These are phyloP conservation scores for Parascedosporium putredinis DNA, from an alignment of 2,329 filamentous ascomycete species.

Conservation along the genomic window DNA sequence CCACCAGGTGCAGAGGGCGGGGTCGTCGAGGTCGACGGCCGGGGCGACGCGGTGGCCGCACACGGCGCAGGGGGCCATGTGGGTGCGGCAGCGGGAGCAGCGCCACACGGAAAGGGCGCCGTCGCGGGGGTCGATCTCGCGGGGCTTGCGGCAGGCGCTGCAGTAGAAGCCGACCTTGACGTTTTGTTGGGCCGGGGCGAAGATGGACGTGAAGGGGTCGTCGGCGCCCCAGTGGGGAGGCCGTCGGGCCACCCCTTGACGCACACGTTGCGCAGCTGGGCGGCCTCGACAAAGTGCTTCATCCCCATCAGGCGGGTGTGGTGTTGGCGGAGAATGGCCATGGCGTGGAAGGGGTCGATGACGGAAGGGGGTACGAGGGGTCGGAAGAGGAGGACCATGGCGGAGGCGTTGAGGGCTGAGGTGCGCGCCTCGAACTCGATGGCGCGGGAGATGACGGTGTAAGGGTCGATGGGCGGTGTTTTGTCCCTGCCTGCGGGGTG, in stretches of 20 bases:
- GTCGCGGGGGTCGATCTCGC: constrained; percentile 31
- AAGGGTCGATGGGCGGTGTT: constrained; percentile 41
- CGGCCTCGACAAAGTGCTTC: constrained; percentile 49
- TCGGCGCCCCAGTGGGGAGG: constrained; percentile 39
- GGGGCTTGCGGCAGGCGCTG: constrained; percentile 43
- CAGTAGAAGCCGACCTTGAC: constrained; percentile 45
- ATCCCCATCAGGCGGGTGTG: constrained; percentile 49
- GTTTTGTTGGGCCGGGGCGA: constrained; percentile 41
- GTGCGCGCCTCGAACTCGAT: constrained; percentile 45
- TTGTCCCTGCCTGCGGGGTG: constrained; percentile 7
- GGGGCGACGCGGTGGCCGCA: constrained; percentile 40
- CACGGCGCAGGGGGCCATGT: constrained; percentile 47
- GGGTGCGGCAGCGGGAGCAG: constrained; percentile 43
- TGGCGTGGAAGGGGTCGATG: constrained; percentile 45
- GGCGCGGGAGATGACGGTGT: constrained; percentile 40
- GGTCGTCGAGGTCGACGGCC: constrained; percentile 15
- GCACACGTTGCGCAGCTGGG: constrained; percentile 51
- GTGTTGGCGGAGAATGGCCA: constrained; percentile 47
- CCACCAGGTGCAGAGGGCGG: constrained; percentile 43
- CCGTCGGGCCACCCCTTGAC: constrained; percentile 44
- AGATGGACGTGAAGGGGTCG: constrained; percentile 43
- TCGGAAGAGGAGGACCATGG: constrained; percentile 49
- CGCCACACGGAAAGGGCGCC: constrained; percentile 36
- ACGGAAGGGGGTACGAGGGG: constrained; percentile 44
- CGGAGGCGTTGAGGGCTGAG: constrained; percentile 48